phyloP scores from a whole-genome alignment of 306 rosid genomes.

The Glycine latifolia region DNA sequence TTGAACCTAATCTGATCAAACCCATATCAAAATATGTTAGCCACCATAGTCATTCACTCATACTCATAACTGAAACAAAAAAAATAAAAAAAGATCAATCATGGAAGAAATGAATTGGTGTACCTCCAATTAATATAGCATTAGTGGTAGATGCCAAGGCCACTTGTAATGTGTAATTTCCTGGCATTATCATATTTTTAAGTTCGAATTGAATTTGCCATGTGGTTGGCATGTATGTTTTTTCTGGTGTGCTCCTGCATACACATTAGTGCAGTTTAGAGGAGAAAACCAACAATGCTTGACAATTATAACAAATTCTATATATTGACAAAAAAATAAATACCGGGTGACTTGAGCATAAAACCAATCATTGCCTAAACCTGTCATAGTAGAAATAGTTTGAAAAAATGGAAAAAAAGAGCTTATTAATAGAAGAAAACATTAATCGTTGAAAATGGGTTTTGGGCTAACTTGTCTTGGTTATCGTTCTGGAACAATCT shows the following conservation, averaged over 20 bases:
- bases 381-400: slow-evolving; percentile 42
- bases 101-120: not conserved
- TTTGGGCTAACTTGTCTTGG: slow-evolving; percentile 50
- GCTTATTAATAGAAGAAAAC: not conserved
- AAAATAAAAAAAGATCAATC: not conserved
- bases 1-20: slow-evolving; percentile 69
- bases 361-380: slow-evolving; percentile 75
- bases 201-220: slow-evolving; percentile 72
- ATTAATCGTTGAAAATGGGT: not conserved
- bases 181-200: slow-evolving; percentile 1
- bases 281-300: not conserved
- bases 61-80: not conserved
- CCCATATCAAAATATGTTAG: not conserved
- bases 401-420: not conserved
- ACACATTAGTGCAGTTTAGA: not conserved
- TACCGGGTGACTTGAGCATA: slow-evolving; percentile 69
- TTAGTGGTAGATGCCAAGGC: slow-evolving; percentile 67
- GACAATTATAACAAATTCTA: not conserved
- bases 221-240: slow-evolving; percentile 57
- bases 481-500: slow-evolving; percentile 27
- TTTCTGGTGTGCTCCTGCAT: slow-evolving; percentile 42
- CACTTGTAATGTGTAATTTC: slow-evolving; percentile 73
- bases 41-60: not conserved
- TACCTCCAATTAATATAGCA: slow-evolving; percentile 5
- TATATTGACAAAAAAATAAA: not conserved